Conservation (phyloP, 805 yeast species). For the Zygoascus tannicola region DNA sequence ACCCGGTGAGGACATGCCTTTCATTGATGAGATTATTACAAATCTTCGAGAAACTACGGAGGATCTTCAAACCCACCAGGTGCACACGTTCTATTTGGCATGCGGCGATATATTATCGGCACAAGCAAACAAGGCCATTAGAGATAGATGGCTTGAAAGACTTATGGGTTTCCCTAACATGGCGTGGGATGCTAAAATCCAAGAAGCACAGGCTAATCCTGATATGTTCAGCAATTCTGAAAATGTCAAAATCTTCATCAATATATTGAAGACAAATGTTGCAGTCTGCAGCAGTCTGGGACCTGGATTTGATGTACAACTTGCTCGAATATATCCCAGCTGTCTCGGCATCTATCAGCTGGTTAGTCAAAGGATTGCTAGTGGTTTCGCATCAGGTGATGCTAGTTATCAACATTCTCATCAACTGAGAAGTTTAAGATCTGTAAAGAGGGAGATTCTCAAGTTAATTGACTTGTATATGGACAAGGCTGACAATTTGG, state of each 20-base stretch:
- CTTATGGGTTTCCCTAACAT: constrained; percentile 86
- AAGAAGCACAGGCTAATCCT: constrained; percentile 78
- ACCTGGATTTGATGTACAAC: constrained; percentile 79
- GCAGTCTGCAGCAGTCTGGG: constrained; percentile 94
- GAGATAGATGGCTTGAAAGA: constrained; percentile 64
- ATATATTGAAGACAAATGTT: constrained; percentile 89
- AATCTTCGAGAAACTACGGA: constrained; percentile 79
- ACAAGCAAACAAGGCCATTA: constrained; percentile 57
- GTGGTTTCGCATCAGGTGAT: constrained; percentile 73
- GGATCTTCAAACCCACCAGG: constrained; percentile 94
- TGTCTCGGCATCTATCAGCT: constrained; percentile 86
- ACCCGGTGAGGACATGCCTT: constrained; percentile 78
- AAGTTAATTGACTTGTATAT: constrained; percentile 83
- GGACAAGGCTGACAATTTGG: constrained; percentile 74
- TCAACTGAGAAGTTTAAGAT: constrained; percentile 87
- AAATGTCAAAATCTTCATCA: constrained; percentile 85
- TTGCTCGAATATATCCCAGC: constrained; percentile 77
- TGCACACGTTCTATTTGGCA: constrained; percentile 95
- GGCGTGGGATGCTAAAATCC: constrained; percentile 89
- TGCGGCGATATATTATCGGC: constrained; percentile 91
- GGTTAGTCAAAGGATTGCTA: constrained; percentile 68
- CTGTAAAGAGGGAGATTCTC: constrained; percentile 89
- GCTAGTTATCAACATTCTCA: constrained; percentile 90
- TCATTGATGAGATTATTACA: constrained; percentile 79
- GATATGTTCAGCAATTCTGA: constrained; percentile 64